Base-by-base conservation (phyloP, 176 grass and related monocot genomes). In the Phyllostachys edulis region DNA sequence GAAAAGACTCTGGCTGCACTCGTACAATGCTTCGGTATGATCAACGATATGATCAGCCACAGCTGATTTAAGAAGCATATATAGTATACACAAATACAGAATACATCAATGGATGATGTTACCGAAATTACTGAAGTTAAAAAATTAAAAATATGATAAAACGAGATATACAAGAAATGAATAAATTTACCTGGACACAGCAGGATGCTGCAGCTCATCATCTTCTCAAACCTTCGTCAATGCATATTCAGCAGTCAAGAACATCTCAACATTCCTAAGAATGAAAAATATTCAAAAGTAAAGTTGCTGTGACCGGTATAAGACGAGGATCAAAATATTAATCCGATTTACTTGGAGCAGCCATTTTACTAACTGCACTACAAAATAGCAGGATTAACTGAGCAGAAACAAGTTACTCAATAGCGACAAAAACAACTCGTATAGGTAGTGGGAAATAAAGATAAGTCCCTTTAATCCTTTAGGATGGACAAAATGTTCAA, bases 131-230 rank as follows among this genome's bases (percentile, higher is more conserved):
- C 10, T 73, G 49, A 69, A 67, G 49, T 17, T 71, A 21, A 23
- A 59, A 49, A n/a, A n/a, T n/a, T n/a, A n/a, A 46, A 16, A 40
- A 55, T 64, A 9, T 52, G 46, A 34, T 20, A 73, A 23, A 73
- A 71, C 41, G 3, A 36, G 26, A 61, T 61, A 62, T 36, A 49
- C 11, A 67, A 59, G 38, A 1, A 3, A 14, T 17, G 6, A 79
- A 70, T 12, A 75, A 3, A 15, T 2, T 88, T 78, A 84, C 81
- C 68, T 60, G 6, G 49, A 52, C 39, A 80, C 8, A 37, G 29
- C 26, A 66, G 59, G 70, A 41, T 75, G 59, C 21, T 20, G 18
- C 59, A 54, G 9, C 15, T 29, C 29, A 29, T 71, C 70, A n/a
- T n/a, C 64, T 77, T 63, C 42, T 78, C 12, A 26, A 66, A 41